Evolutionary conservation across 768 basidiomycete genomes (phyloP), one percentile per base, ranked within the genome.

Genomic region (Tephrocybe sp.): DNA sequence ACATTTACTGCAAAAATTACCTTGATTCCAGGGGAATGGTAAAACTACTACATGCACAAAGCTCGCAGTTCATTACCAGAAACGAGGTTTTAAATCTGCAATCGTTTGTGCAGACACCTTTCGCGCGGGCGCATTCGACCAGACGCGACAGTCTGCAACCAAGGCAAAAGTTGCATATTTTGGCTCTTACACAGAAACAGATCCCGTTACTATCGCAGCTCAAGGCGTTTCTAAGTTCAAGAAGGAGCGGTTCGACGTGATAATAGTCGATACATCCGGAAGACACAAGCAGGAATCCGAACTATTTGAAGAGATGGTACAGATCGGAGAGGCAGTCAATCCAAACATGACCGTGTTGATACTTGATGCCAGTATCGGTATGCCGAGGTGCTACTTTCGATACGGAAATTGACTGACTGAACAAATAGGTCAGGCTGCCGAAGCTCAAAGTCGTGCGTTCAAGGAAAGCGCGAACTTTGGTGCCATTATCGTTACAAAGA

Each of bases 1-100:
- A 21, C 38, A 16, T 24, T 40, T 22, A 28, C 12, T 48, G 21
- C 44, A 11, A 38, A 16, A n/a, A n/a, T n/a, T n/a, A n/a, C n/a
- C n/a, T n/a, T n/a, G n/a, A n/a, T n/a, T 4, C 26, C 59, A 96
- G 92, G 94, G 94, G 42, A 97, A 96, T 45, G 97, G 97, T 35
- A 99, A 99, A 77, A 99, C 97, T 4, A 99, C 97, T 18, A 98
- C 96, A 32, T 99, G 97, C 69, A 99, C 97, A 9, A 99, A 98
- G 62, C 85, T 99, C 32, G 97, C 97, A 0, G 96, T 96, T 1
- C 88, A 98, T 71, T 98, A 98, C 66, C 94, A 96, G 66, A 89
- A 91, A 62, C 86, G 95, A 56, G 97, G 97, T 6, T 91, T 98
- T 78, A 94, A 96, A 67, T 89, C 95, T 11, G 92, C 87, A 53